Evolutionary conservation across 2,329 filamentous ascomycete genomes (phyloP).

Genomic region (Xylaria sp.): DNA sequence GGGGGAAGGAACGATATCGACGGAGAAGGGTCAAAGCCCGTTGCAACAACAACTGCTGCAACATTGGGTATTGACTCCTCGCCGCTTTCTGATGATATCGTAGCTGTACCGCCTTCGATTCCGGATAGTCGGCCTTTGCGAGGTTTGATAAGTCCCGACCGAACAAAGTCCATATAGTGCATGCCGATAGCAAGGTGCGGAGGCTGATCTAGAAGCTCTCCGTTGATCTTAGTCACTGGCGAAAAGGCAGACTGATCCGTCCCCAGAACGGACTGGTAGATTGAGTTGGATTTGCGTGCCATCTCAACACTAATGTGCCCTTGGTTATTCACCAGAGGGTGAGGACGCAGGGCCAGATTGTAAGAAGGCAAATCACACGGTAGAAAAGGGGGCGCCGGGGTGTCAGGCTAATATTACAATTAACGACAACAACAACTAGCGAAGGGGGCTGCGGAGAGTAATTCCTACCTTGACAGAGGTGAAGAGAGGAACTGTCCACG

Average conservation of each 20-base stretch:
- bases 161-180: slow-evolving; percentile 78
- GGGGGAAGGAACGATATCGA: slow-evolving; percentile 73
- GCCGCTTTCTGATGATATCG: slow-evolving; percentile 42
- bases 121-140: slow-evolving; percentile 60
- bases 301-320: slow-evolving; percentile 71
- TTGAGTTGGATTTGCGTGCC: slow-evolving; percentile 64
- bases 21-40: slow-evolving; percentile 74
- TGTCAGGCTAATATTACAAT: slow-evolving; percentile 53
- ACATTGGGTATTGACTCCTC: slow-evolving; percentile 62
- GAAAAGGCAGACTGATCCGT: slow-evolving; percentile 66
- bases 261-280: slow-evolving; percentile 61
- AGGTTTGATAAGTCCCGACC: slow-evolving; percentile 68
- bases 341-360: slow-evolving; percentile 71
- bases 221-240: slow-evolving; percentile 53
- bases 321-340: slow-evolving; percentile 69
- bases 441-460: background rate
- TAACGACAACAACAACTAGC: slow-evolving; percentile 47
- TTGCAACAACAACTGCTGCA: slow-evolving; percentile 77
- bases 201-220: slow-evolving; percentile 59
- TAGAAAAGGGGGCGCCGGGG: slow-evolving; percentile 69
- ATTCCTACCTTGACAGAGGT: slow-evolving; percentile 61
- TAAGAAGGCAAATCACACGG: slow-evolving; percentile 79
- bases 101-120: slow-evolving; percentile 53
- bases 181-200: slow-evolving; percentile 77
- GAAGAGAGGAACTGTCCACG: slow-evolving; percentile 75